phyloP scores from a whole-genome alignment of 176 grass and related monocot genomes.

The bread wheat (Triticum aestivum) region IWGSC_CS_RefSeq_v2.1 NC_057808.1:176667269-176667768 shows the following conservation, averaged over 20 bases:
- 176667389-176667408: constrained; percentile 43
- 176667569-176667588: not conserved
- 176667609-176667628: constrained; percentile 71
- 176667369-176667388: not conserved
- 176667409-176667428: constrained; percentile 88
- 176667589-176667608: constrained; percentile 39
- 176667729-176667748: not conserved
- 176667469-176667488: constrained; percentile 72
- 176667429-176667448: constrained; percentile 65
- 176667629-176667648: constrained; percentile 77
- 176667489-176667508: constrained; percentile 75
- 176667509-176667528: constrained; percentile 67
- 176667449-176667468: constrained; percentile 52
- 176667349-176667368: not conserved
- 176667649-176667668: constrained; percentile 82
- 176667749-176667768: not conserved
- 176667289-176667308: not conserved
- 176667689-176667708: constrained; percentile 41
- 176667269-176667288: not conserved
- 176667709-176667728: not conserved
- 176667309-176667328: not conserved
- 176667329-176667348: constrained; percentile 1
- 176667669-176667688: constrained; percentile 64
- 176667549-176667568: not conserved
- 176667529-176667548: not conserved